Conservation (phyloP, 257 asterid species). For the Solanum appendiculatum region DNA sequence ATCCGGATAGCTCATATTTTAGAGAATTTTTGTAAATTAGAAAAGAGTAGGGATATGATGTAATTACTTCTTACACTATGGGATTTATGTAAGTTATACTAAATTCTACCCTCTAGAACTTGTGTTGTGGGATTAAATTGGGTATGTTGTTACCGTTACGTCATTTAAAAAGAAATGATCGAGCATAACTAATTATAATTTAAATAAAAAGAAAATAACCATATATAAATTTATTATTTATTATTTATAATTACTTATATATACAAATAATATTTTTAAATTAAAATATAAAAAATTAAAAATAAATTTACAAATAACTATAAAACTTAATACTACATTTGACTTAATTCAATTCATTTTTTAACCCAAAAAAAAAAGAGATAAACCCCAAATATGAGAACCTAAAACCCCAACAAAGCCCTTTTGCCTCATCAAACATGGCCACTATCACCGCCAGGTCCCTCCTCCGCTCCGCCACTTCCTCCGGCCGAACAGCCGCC, state of each 20-base stretch:
- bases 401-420: slow-evolving; percentile 18
- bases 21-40: too few relatives aligned
- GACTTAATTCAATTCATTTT: neutral
- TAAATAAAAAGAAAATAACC: neutral
- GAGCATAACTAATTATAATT: neutral
- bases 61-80: too few relatives aligned
- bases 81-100: too few relatives aligned
- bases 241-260: neutral
- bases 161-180: neutral
- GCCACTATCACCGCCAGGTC: slow-evolving; percentile 51
- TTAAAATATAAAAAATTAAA: neutral
- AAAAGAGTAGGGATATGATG: too few relatives aligned
- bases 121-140: too few relatives aligned
- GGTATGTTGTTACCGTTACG: too few relatives aligned
- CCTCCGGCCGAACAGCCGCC: slow-evolving; percentile 34
- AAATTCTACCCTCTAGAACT: too few relatives aligned
- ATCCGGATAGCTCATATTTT: too few relatives aligned
- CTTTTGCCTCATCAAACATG: slow-evolving; percentile 15
- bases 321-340: neutral
- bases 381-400: neutral
- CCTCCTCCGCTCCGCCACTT: slow-evolving; percentile 39
- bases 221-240: too few relatives aligned
- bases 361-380: neutral
- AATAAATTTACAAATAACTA: neutral
- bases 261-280: neutral